Conservation (phyloP, 345 rosid genomes). For the Eucalyptus cloeziana region DNA sequence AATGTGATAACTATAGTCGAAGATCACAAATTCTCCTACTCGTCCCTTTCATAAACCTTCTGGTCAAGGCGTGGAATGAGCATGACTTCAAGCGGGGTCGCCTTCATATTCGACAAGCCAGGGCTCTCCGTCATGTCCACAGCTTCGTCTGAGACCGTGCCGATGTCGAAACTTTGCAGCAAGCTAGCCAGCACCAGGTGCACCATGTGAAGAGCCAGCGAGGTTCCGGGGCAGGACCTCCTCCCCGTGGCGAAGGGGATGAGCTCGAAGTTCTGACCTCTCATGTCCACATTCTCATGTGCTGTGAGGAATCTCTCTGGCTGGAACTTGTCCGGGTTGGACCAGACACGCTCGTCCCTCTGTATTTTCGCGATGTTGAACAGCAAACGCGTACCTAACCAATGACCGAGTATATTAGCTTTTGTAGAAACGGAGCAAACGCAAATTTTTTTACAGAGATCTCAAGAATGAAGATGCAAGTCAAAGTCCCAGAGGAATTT, state of each 20-base stretch:
- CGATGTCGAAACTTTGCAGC: constrained; percentile 21
- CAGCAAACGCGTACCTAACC: constrained; percentile 9
- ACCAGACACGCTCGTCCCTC: constrained; percentile 5
- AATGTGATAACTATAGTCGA: not conserved
- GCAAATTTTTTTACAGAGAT: not conserved
- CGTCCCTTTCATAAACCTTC: not conserved
- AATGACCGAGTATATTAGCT: not conserved
- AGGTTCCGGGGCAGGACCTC: constrained; percentile 18
- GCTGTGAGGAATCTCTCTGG: constrained; percentile 22
- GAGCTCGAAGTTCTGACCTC: constrained; percentile 18
- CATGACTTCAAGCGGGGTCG: constrained; percentile 25
- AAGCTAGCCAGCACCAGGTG: constrained; percentile 23
- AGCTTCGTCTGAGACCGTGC: not conserved
- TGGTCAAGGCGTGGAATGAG: constrained; percentile 10
- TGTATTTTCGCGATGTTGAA: constrained; percentile 15
- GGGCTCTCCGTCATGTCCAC: constrained; percentile 23
- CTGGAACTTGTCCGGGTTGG: not conserved
- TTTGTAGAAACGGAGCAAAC: not conserved
- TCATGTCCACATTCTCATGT: not conserved
- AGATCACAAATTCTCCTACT: not conserved
- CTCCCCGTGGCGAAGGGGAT: constrained; percentile 23
- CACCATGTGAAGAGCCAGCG: constrained; percentile 10
- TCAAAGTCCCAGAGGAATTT: not conserved
- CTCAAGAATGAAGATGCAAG: not conserved
- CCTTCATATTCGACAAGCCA: constrained; percentile 18